These are phyloP conservation scores for Diaporthe longicolla DNA, from an alignment of 2,329 filamentous ascomycete genomes.

Conservation along the genomic window DNA sequence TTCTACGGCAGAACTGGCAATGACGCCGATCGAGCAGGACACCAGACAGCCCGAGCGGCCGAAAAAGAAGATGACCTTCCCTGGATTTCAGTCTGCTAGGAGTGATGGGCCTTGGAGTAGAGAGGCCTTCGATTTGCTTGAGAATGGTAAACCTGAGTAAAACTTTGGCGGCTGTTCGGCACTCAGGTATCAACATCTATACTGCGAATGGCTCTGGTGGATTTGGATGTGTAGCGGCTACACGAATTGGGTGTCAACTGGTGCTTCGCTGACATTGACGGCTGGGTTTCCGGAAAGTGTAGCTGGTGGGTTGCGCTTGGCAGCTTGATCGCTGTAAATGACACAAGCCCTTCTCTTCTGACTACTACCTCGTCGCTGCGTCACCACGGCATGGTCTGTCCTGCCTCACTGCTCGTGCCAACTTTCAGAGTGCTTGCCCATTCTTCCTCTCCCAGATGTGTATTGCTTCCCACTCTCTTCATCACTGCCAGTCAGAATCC, in stretches of 20 bases:
- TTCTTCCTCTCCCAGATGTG: neutral
- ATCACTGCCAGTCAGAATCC: slow-evolving; percentile 31
- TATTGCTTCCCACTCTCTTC: slow-evolving; percentile 5
- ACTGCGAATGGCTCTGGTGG: neutral
- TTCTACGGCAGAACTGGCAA: slow-evolving; percentile 44
- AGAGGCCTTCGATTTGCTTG: slow-evolving; percentile 77
- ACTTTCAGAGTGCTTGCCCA: neutral
- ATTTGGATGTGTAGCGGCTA: neutral
- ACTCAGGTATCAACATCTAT: neutral
- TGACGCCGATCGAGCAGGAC: slow-evolving; percentile 34
- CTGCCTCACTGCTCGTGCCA: neutral
- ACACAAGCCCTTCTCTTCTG: neutral
- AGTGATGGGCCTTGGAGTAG: slow-evolving; percentile 75
- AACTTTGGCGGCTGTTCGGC: too few relatives aligned
- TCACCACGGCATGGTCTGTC: neutral
- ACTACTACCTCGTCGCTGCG: neutral
- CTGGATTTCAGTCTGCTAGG: slow-evolving; percentile 64
- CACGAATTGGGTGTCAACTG: neutral
- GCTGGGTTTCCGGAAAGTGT: neutral
- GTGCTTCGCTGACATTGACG: neutral
- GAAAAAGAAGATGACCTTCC: slow-evolving; percentile 51
- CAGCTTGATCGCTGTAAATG: neutral
- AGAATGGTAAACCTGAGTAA: slow-evolving; percentile 66
- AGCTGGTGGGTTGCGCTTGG: neutral
- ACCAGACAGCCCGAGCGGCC: slow-evolving; percentile 43